A percentile compares a stretch with the other conserved stretches of the same genome.
These are phyloP conservation scores for Mycena kentingensis DNA, from an alignment of 768 basidiomycete species.

Conservation along the genomic window DNA sequence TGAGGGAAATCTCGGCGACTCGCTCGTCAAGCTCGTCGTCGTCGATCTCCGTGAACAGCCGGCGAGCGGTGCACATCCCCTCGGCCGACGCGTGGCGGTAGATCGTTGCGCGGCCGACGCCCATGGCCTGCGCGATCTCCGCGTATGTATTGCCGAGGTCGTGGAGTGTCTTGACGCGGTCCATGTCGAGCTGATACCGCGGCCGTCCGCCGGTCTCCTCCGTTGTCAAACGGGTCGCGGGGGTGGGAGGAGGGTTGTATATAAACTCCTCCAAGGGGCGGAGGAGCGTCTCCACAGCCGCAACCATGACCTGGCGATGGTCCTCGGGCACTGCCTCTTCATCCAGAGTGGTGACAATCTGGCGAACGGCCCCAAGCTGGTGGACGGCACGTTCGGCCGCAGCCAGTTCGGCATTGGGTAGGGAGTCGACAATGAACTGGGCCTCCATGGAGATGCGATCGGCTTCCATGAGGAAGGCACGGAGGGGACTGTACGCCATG, in stretches of 20 bases:
- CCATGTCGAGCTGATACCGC: slow-evolving; percentile 22
- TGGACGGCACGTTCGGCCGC: slow-evolving; percentile 7
- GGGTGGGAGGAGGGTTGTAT: neutral
- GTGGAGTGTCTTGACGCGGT: slow-evolving; percentile 24
- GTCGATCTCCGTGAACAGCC: slow-evolving; percentile 16
- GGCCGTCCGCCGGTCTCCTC: slow-evolving; percentile 19
- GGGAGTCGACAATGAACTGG: slow-evolving; percentile 15
- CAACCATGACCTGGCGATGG: neutral
- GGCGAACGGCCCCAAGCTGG: slow-evolving; percentile 10
- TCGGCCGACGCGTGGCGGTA: slow-evolving; percentile 20
- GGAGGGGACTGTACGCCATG: no score
- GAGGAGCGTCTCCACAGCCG: neutral
- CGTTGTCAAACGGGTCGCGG: no score
- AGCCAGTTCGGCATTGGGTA: slow-evolving; percentile 20
- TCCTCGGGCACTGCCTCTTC: neutral
- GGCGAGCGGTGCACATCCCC: slow-evolving; percentile 14
- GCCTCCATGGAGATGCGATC: slow-evolving; percentile 13
- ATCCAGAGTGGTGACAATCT: slow-evolving; percentile 6
- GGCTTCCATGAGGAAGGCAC: slow-evolving; percentile 9
- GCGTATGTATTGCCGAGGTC: slow-evolving; percentile 28
- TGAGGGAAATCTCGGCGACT: slow-evolving; percentile 15
- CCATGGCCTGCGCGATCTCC: slow-evolving; percentile 26
- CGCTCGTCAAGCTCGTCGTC: slow-evolving; percentile 25
- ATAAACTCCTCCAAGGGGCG: neutral
- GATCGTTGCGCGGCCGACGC: slow-evolving; percentile 19